Evolutionary conservation across 2,329 filamentous ascomycete species (phyloP).

Genomic region (Aspergillus transmontanensis): DNA sequence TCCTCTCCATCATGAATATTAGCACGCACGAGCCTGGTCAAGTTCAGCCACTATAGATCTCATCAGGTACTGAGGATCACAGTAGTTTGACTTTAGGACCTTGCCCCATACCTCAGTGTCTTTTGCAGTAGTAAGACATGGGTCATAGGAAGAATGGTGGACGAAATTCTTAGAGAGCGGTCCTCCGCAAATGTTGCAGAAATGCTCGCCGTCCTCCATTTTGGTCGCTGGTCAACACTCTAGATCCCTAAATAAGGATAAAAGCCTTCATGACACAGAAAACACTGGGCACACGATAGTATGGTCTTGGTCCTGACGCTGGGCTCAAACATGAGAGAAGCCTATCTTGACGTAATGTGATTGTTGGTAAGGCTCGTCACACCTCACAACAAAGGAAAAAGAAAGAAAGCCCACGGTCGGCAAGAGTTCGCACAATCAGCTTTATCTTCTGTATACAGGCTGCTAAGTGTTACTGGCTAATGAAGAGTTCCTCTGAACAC

Average conservation of each 20-base stretch:
- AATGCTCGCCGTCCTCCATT: background rate
- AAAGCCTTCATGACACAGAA: background rate
- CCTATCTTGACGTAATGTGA: background rate
- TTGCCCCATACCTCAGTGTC: background rate
- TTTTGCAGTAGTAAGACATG: background rate
- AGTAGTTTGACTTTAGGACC: background rate
- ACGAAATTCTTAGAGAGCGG: background rate
- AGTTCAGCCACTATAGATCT: background rate
- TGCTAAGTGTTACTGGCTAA: background rate
- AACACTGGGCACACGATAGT: background rate
- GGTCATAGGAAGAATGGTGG: background rate
- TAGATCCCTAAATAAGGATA: background rate
- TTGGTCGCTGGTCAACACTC: background rate
- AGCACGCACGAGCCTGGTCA: background rate
- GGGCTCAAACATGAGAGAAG: background rate
- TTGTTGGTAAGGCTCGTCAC: background rate
- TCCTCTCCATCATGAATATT: background rate
- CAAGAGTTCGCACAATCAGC: background rate
- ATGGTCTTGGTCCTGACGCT: background rate
- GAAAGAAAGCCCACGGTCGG: background rate
- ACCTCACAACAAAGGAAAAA: background rate
- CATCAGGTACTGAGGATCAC: background rate
- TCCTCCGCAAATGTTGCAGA: constrained; percentile 10
- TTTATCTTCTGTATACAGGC: background rate
- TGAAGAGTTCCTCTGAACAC: background rate